Evolutionary conservation across 306 rosid species (phyloP), one percentile per base, ranked within the genome.

Genomic region (Mimosa pudica): DNA sequence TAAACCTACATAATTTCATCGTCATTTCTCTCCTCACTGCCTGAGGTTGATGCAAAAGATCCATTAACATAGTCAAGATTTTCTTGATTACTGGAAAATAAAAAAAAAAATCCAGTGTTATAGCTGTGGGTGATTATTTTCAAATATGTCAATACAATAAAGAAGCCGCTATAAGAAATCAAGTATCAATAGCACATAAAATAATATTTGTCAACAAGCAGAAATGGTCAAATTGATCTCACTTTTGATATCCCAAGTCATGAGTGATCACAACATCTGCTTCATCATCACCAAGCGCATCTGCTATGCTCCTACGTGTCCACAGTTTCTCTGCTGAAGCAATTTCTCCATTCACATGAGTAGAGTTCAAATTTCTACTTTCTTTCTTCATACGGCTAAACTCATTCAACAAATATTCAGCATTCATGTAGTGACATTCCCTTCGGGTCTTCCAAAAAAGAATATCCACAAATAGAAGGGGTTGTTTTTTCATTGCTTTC

Each of bases 211-310:
- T 17, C 76, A 52, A 14, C 14, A 60, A 2, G 76, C 13, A 73
- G 77, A 73, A 84, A 46, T 82, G 52, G 55, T 74, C 73, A 72
- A 82, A n/a, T 42, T 76, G 46, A 72, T 83, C 94, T 83, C 87
- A 92, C 97, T 67, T 68, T 74, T 87, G 85, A 83, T 51, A 73
- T 76, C 88, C 88, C 6, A 74, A 80, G 68, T 88, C 92, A 71
- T 85, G 90, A 84, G 89, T 76, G 75, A 95, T 88, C 84, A 91
- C 87, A 77, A 90, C 90, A 84, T 91, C 98, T 45, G 97, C 97
- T 89, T 95, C 98, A 84, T 95, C 98, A 8, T 95, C 98, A 85
- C 98, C 97, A 73, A 95, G 98, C 85, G 98, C 97, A 79, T 95
- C 98, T 76, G 97, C 97, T 75, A 92, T 82, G 88, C 87, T 91